These are phyloP conservation scores for Mycena chlorophos DNA, from an alignment of 768 basidiomycete genomes.

Conservation along the genomic window DNA sequence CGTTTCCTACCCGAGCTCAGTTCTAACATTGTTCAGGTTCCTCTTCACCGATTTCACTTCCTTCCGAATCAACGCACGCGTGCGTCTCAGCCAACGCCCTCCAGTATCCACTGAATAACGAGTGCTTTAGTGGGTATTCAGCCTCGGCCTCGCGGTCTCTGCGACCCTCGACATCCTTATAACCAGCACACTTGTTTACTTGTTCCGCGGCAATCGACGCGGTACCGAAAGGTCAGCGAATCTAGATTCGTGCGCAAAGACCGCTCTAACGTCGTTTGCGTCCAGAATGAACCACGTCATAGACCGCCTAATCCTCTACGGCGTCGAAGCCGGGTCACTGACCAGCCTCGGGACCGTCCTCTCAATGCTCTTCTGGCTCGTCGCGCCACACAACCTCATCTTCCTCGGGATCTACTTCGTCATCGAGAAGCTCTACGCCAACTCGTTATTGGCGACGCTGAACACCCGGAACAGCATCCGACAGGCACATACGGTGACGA, in stretches of 20 bases:
- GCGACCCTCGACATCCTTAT: conserved; percentile 42
- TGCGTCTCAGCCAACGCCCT: too few species aligned
- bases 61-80: conserved; percentile 21
- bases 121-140: conserved; percentile 42
- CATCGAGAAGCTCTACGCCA: not conserved
- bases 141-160: conserved; percentile 43
- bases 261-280: not conserved
- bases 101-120: not conserved
- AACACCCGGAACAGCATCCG: conserved; percentile 1
- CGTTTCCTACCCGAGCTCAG: not conserved
- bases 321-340: conserved; percentile 38
- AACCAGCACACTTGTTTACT: conserved; percentile 35
- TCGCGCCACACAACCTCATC: not conserved
- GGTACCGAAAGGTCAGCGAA: conserved; percentile 30
- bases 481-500: too few species aligned
- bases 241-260: not conserved
- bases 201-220: conserved; percentile 34
- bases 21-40: conserved; percentile 18
- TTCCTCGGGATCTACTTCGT: not conserved
- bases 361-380: conserved; percentile 27
- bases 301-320: conserved; percentile 37
- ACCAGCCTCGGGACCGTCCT: conserved; percentile 37
- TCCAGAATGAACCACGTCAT: conserved; percentile 39
- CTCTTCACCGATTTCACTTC: conserved; percentile 20
- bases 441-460: not conserved